These are phyloP conservation scores for Wallacemonas sp. DNA, from an alignment of 208 protist species.

Conservation along the genomic window DNA sequence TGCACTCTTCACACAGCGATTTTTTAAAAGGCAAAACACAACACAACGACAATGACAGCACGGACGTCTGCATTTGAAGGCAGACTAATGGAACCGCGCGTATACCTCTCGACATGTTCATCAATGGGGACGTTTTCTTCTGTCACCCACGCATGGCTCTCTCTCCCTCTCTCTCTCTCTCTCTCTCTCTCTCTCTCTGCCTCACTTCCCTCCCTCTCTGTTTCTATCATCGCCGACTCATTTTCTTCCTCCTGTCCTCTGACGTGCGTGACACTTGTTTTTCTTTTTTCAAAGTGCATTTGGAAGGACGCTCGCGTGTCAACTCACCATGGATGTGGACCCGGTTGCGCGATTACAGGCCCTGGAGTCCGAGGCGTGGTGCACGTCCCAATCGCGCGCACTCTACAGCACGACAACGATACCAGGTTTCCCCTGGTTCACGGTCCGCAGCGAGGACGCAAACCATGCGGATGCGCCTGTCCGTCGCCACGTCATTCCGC, in stretches of 20 bases:
- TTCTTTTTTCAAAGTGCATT: conserved; percentile 5
- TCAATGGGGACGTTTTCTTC: too few species aligned
- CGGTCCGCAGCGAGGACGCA: conserved; percentile 17
- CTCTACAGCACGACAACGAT: conserved; percentile 67
- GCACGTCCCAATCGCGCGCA: conserved; percentile 19
- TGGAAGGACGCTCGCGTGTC: neutral
- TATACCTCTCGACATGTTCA: too few species aligned
- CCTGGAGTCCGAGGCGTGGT: conserved; percentile 70
- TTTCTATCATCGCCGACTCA: neutral
- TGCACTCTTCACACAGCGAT: too few species aligned
- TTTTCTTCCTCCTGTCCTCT: neutral
- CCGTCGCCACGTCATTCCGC: conserved; percentile 86
- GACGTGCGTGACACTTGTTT: neutral
- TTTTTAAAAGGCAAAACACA: too few species aligned
- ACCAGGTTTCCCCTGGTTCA: conserved; percentile 83
- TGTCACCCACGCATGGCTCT: too few species aligned
- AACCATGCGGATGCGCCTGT: neutral
- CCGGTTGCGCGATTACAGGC: conserved; percentile 24
- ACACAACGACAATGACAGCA: too few species aligned
- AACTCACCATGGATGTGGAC: too few species aligned
- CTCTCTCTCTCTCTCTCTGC: conserved; percentile 12
- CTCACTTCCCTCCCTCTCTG: conserved; percentile 13
- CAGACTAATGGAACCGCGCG: too few species aligned
- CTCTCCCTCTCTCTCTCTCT: neutral
- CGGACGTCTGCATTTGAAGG: too few species aligned